phyloP scores from a whole-genome alignment of 805 yeast genomes.

The Kluyveromyces nonfermentans region DNA sequence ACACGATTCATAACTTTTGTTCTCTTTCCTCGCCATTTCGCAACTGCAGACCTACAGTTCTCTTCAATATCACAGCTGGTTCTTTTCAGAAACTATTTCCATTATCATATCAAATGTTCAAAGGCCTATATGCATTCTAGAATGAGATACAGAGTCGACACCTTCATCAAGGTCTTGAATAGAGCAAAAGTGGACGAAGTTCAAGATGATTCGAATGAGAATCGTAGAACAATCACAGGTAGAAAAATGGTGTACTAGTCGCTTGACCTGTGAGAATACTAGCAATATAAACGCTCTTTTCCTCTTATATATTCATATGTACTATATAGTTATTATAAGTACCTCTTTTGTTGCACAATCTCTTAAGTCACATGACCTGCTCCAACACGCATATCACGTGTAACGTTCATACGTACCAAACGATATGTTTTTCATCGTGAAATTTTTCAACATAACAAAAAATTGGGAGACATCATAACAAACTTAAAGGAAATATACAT shows the following conservation, averaged over 20 bases:
- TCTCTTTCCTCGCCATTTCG: conserved; percentile 81
- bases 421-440: neutral
- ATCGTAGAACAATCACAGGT: conserved; percentile 29
- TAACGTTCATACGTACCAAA: neutral
- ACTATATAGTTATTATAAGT: neutral
- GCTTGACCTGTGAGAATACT: neutral
- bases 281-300: too few relatives aligned
- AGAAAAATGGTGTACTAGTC: conserved; percentile 27
- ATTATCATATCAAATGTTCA: conserved; percentile 95
- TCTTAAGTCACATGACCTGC: neutral
- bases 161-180: conserved; percentile 89
- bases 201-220: conserved; percentile 35
- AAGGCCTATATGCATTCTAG: conserved; percentile 97
- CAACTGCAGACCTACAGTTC: conserved; percentile 38
- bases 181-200: conserved; percentile 92
- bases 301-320: too few relatives aligned
- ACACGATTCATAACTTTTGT: conserved; percentile 53
- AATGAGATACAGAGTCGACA: conserved; percentile 92
- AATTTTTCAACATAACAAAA: conserved; percentile 1
- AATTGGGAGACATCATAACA: neutral
- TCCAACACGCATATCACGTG: neutral
- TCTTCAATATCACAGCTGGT: conserved; percentile 71
- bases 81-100: conserved; percentile 92
- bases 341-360: neutral
- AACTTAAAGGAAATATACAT: neutral